Base-by-base conservation (phyloP, 192 early-diverging fungal species). In the Kappamyces sp. region DNA sequence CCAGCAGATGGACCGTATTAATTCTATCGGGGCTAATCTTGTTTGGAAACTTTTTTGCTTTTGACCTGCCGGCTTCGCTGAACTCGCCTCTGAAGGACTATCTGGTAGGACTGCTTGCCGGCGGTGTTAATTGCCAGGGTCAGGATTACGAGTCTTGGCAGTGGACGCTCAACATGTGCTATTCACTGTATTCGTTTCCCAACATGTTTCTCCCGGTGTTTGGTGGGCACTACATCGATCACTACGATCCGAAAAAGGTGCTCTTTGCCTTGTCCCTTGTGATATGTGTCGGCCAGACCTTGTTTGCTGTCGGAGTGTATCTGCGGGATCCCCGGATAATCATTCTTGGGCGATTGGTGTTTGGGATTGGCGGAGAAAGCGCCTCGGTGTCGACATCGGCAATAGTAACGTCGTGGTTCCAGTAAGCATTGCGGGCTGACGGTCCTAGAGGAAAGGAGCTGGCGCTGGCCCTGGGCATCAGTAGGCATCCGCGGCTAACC, bases 191-290 rank as follows among this genome's bases (percentile, higher is more conserved):
- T 65, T 76, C 78, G n/a, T 61, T 81, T 9, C 83, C 83, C 9
- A 84, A 84, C 64, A 77, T 79, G 40, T 57, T 83, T 53, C 70
- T 83, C 1, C 83, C 83, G 6, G 74, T 78, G 54, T 29, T 80
- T 8, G 76, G 80, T 4, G 32, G 54, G 6, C 54, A 65, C 5
- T 60, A 76, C 8, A 65, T 72, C 6, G 78, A 83, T 66, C 34
- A 47, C 1, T 66, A 70, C 41, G 83, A 78, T 1, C 39, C 69
- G 38, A 50, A 65, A 5, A 38, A 54, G 30, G 47, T 84, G 32
- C 32, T 83, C 47, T 40, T 66, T n/a, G 38, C 50, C n/a, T 62
- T 71, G 0, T 75, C 69, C 3, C 38, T 52, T 12, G 12, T 81
- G 1, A 67, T 72, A 2, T 54, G 53, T 41, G 14, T 67, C 7